phyloP scores from a whole-genome alignment of 495 filamentous ascomycete genomes.

The Baudoinia panamericana region DNA sequence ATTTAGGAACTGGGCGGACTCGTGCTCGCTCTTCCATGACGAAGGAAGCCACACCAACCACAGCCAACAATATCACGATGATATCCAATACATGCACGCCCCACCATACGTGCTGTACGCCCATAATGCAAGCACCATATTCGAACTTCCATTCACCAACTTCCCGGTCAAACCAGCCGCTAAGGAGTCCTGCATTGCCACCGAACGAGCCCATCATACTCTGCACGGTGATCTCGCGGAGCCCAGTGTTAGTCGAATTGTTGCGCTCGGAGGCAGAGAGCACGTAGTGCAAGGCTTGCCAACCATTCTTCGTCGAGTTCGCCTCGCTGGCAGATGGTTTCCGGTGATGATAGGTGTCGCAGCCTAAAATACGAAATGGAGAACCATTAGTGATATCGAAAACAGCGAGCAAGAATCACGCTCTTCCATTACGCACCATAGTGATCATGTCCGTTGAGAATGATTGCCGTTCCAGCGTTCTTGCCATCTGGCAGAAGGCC shows the following conservation, averaged over 20 bases:
- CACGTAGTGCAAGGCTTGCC: neutral
- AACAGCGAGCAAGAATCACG: too few relatives aligned
- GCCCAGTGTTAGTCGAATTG: slow-evolving; percentile 25
- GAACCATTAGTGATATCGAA: too few relatives aligned
- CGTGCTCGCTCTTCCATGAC: too few relatives aligned
- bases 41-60: neutral
- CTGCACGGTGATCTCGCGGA: slow-evolving; percentile 87
- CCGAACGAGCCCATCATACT: slow-evolving; percentile 96
- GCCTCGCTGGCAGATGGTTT: too few relatives aligned
- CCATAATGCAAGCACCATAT: slow-evolving; percentile 61
- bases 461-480: slow-evolving; percentile 50
- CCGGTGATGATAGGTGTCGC: slow-evolving; percentile 75
- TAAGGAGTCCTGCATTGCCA: slow-evolving; percentile 78
- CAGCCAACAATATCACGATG: slow-evolving; percentile 15
- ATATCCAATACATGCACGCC: slow-evolving; percentile 47
- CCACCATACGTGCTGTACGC: slow-evolving; percentile 93
- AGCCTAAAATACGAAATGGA: too few relatives aligned
- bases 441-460: slow-evolving; percentile 90
- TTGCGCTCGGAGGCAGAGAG: slow-evolving; percentile 17
- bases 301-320: neutral
- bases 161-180: slow-evolving; percentile 70
- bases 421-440: too few relatives aligned
- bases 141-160: slow-evolving; percentile 65
- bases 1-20: too few relatives aligned
- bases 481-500: slow-evolving; percentile 50